phyloP scores from a whole-genome alignment of 1,284 basidiomycete species.

The Rhodotorula sp. region DNA sequence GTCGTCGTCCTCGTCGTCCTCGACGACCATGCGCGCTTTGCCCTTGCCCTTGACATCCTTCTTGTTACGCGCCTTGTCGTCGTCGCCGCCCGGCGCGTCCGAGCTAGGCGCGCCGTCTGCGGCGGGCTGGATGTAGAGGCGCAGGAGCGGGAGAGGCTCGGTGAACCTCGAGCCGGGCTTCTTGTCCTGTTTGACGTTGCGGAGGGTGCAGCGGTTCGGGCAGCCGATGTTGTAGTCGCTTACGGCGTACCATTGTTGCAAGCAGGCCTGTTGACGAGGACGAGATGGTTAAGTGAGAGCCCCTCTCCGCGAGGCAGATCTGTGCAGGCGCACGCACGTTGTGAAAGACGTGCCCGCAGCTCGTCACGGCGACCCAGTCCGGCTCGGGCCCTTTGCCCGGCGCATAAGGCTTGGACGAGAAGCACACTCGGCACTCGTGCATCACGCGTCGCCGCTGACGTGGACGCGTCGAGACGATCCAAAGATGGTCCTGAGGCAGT shows the following conservation, averaged over 20 bases:
- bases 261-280: slow-evolving; percentile 5
- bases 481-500: too few species aligned
- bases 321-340: neutral
- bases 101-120: neutral
- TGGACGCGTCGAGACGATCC: too few species aligned
- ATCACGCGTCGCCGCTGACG: too few species aligned
- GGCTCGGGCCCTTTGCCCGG: neutral
- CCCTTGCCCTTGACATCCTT: neutral
- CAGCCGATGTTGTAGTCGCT: neutral
- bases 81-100: neutral
- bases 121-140: neutral
- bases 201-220: neutral
- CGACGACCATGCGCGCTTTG: neutral
- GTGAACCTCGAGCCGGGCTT: neutral
- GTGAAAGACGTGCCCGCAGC: slow-evolving; percentile 20
- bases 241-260: neutral
- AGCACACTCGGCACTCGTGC: neutral
- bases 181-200: slow-evolving; percentile 3
- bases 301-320: fast-evolving
- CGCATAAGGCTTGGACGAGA: neutral
- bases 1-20: neutral
- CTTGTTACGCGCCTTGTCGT: too few species aligned
- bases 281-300: neutral
- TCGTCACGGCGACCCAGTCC: slow-evolving; percentile 6
- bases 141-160: slow-evolving; percentile 2